Evolutionary conservation across 2,329 filamentous ascomycete species (phyloP), one percentile per base, ranked within the genome.

Genomic region (Emergomyces africanus): DNA sequence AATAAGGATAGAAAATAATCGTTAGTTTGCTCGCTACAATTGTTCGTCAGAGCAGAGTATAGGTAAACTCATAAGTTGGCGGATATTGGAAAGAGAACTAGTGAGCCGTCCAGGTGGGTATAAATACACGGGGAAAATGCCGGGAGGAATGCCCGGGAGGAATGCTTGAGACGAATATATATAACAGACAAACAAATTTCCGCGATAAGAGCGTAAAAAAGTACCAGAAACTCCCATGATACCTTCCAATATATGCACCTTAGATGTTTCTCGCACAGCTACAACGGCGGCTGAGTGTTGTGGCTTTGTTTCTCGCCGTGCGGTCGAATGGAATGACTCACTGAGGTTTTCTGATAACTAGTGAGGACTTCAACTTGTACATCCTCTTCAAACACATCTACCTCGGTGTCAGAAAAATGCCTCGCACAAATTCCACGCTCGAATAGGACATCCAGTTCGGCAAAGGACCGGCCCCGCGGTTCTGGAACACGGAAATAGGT

Each of bases 381-480:
- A 23, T 64, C 58, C 57, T 61, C 61, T 30, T 54, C 60, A 50
- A 64, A 64, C 14, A 63, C 63, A 57, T 64, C 55, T 25, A 64
- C 57, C 33, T 62, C 54, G 2, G 63, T 63, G 5, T 53, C 51
- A 12, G 60, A 57, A 70, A 94, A 95, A 67, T 90, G 86, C 66
- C 89, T 79, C 6, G 89, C 88, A 64, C 81, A 80, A 25, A 92
- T 76, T 1, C 81, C 77, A 62, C 82, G 80, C 75, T 95, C 88
- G 67, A 96, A 96, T 54, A 96, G 78, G 54, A 95, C 67, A 70
- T 96, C 90, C 59, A 96, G 76, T 73, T 96, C 90, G 6, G 89
- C 90, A 68, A 92, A 96, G 0, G 88, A 87, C 48, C 90, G 83
- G 10, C 88, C 90, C 3, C 77, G 77, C 0, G 90, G 89, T 70